These are phyloP conservation scores for Lipomyces spencermartinsiae DNA, from an alignment of 805 yeast species.

Conservation along the genomic window DNA sequence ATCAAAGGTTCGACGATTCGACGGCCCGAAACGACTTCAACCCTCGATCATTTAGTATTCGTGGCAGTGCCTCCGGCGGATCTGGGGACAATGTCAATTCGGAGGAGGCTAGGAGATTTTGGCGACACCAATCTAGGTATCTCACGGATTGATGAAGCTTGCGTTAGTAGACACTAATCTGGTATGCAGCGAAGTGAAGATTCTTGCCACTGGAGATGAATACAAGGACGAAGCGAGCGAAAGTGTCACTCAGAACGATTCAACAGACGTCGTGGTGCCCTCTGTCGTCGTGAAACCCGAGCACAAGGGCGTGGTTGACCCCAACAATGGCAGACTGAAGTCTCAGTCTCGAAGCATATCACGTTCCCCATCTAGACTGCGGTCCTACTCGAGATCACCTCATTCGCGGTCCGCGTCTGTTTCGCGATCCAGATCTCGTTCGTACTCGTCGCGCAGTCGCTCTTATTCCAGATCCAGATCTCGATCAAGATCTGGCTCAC, in stretches of 20 bases:
- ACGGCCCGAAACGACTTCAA: background rate
- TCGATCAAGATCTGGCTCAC: background rate
- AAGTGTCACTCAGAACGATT: background rate
- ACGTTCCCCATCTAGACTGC: background rate
- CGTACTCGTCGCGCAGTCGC: background rate
- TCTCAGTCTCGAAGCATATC: background rate
- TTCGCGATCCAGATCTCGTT: constrained; percentile 5
- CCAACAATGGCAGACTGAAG: background rate
- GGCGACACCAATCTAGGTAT: constrained; percentile 1
- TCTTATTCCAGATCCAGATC: constrained; percentile 2
- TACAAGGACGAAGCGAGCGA: background rate
- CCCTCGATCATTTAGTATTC: constrained; percentile 2
- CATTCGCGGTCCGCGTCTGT: background rate
- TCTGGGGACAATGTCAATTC: background rate
- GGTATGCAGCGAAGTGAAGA: background rate
- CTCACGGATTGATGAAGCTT: background rate
- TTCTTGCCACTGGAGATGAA: constrained; percentile 2
- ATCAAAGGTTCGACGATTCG: background rate
- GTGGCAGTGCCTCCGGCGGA: constrained; percentile 1
- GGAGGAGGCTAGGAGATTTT: background rate
- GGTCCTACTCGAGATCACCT: background rate
- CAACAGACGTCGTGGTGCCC: background rate
- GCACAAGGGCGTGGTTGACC: background rate
- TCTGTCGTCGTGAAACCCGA: background rate
- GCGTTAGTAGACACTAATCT: background rate